Evolutionary conservation across 768 basidiomycete genomes (phyloP), one percentile per base, ranked within the genome.

Genomic region (Russula lepida): DNA sequence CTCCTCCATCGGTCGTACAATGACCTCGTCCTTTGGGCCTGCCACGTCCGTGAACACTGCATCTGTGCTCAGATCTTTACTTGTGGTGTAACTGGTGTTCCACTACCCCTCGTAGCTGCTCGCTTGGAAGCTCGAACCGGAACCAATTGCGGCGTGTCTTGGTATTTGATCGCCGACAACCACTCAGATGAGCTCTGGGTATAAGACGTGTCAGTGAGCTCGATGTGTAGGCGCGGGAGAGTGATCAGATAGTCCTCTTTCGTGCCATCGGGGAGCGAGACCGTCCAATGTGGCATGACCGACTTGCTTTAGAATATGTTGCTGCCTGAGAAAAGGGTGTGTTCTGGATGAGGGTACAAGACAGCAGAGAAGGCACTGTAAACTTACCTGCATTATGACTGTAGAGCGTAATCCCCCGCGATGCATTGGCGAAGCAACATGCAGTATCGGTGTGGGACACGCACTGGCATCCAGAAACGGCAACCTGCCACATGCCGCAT

Each of bases 251-350:
- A n/a, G n/a, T n/a, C n/a, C n/a, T n/a, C n/a, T n/a, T n/a, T n/a
- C n/a, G 75, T 76, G 2, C 84, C 85, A 6, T 75, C 73, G 3
- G 84, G 77, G 15, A 84, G 73, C 37, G 79, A 74, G 53, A 95
- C 80, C 4, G 84, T 88, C n/a, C 32, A 99, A 77, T 30, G 88
- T 74, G 1, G 94, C 95, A 69, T 98, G 95, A 0, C 95, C 95
- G 66, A 95, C 88, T 73, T 99, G 95, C 74, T 90, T 93, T 56
- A 99, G 95, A 73, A 84, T 85, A 89, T 87, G 52, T 83, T 82
- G 23, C 86, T 85, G 63, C 78, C 84, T 85, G 68, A 25, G 37
- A 41, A 19, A 17, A n/a, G n/a, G n/a, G n/a, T n/a, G 6, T 8
- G 30, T 28, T 53, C 19, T 8, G 35, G 21, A 43, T 43, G 35